Conservation (phyloP, 345 rosid species). For the Gossypium herbaceum region DNA sequence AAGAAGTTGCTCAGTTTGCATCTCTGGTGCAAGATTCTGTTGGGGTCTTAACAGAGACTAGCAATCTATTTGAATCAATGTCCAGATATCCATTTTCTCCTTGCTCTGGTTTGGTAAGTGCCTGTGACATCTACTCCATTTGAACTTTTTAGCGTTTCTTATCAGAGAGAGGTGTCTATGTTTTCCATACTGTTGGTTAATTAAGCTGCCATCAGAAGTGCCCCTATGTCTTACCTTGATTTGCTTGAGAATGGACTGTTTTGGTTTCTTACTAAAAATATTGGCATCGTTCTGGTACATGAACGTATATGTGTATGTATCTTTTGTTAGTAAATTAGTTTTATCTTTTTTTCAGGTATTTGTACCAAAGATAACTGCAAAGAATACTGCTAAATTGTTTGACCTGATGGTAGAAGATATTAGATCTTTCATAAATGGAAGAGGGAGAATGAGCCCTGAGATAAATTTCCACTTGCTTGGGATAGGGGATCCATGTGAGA, state of each 20-base stretch:
- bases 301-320: not conserved
- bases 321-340: not conserved
- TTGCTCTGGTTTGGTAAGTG: conserved; percentile 53
- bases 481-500: conserved; percentile 51
- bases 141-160: not conserved
- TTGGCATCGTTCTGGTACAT: not conserved
- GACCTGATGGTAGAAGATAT: conserved; percentile 36
- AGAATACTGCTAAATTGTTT: conserved; percentile 36
- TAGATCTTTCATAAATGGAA: conserved; percentile 30
- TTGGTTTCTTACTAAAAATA: not conserved
- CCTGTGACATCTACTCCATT: not conserved
- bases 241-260: not conserved
- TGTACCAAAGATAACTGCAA: conserved; percentile 46
- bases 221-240: not conserved
- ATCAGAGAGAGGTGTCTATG: not conserved
- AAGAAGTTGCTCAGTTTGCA: conserved; percentile 54
- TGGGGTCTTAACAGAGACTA: conserved; percentile 36
- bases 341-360: conserved; percentile 43
- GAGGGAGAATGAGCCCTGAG: conserved; percentile 24
- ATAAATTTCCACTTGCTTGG: conserved; percentile 53
- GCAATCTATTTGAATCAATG: conserved; percentile 33
- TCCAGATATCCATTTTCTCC: conserved; percentile 33
- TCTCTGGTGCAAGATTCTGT: conserved; percentile 42
- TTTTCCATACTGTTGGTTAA: not conserved
- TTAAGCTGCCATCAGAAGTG: not conserved